These are phyloP conservation scores for Diaporthe destruens DNA, from an alignment of 2,329 filamentous ascomycete genomes.

Conservation along the genomic window DNA sequence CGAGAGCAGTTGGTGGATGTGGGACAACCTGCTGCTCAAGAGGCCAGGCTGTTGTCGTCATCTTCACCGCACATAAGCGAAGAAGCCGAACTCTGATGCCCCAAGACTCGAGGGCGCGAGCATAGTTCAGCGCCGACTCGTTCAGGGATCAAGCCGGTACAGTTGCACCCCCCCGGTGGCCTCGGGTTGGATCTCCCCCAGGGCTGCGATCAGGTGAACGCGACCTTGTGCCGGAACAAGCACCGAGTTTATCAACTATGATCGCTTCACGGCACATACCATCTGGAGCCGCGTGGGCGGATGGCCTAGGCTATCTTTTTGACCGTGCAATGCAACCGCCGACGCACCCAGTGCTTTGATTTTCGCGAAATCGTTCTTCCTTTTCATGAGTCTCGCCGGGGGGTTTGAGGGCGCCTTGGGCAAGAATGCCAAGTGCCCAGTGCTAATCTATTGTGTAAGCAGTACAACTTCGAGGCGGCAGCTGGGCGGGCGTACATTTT, in stretches of 20 bases:
- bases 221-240: not conserved
- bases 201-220: not conserved
- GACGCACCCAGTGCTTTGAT: too few relatives aligned
- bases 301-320: not conserved
- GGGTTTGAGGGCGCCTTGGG: not conserved
- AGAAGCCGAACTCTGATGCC: not conserved
- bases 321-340: not conserved
- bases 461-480: not conserved
- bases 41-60: not conserved
- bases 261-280: not conserved
- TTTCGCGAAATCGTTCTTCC: not conserved
- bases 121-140: not conserved
- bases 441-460: slow-evolving; percentile 15
- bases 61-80: not conserved
- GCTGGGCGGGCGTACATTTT: slow-evolving; percentile 13
- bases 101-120: not conserved
- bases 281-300: not conserved
- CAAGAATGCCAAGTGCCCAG: slow-evolving; percentile 12
- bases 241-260: not conserved
- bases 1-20: not conserved
- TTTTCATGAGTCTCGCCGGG: too few relatives aligned
- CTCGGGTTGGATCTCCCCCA: not conserved
- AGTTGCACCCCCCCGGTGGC: not conserved
- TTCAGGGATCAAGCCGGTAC: slow-evolving; percentile 9
- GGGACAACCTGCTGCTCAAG: not conserved